Base-by-base conservation (phyloP, 306 rosid species). In the Rosa rugosa region DNA sequence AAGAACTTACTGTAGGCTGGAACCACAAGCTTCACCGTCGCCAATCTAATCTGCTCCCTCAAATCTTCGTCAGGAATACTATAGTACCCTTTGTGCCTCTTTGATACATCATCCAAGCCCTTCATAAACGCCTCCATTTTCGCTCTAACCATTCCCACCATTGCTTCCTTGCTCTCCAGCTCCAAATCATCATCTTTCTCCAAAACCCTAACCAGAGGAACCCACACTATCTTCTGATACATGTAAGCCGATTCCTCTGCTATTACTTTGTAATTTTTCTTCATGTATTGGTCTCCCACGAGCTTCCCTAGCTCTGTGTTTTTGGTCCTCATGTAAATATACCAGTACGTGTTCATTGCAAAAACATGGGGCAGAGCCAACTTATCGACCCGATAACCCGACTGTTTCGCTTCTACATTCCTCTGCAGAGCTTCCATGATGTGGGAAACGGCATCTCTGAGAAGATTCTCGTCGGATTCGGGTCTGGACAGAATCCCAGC, bases 281-380 rank as follows among this genome's bases (percentile, higher is more conserved):
- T 89, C 89, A 88, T 80, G 27, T 86, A 79, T 13, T 78, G 73
- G 63, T 94, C 98, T 4, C 97, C 97, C 69, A 94, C 23, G 11
- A 92, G 75, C 67, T 83, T 82, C 50, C 94, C 93, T 9, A 94
- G 91, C 72, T 92, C 97, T 1, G 98, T 92, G 89, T 84, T 89
- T 50, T 79, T 92, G 2, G 90, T 88, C 67, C 97, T 85, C 97
- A 92, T 94, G 70, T 94, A 94, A 13, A 94, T 94, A 79, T 94
- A 94, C 98, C 98, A 94, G 75, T 90, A 90, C 0, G 96, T 89
- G 71, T 94, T 94, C 98, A 90, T 92, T 12, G 85, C 63, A 72
- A 88, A 92, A 9, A 92, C 67, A 18, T 88, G 83, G 34, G 82
- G 76, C 45, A 89, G 64, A 27, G 81, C 83, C 8, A 18, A 3